Conservation (phyloP, 345 rosid species). For the Pistacia vera region DNA sequence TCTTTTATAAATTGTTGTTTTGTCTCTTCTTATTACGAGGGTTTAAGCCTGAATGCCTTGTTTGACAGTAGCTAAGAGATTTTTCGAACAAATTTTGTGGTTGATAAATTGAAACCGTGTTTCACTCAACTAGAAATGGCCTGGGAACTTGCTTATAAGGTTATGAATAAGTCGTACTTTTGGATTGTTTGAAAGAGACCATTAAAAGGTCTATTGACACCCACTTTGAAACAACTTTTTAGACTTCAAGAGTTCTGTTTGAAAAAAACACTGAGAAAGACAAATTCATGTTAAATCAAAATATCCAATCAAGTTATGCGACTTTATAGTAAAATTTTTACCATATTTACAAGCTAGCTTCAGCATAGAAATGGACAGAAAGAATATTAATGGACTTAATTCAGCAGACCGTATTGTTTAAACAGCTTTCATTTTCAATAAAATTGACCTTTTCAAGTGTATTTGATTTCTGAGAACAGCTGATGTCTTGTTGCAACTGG, state of each 20-base stretch:
- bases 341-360: neutral
- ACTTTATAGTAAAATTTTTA: neutral
- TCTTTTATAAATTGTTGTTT: neutral
- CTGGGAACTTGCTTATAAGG: neutral
- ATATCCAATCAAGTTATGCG: neutral
- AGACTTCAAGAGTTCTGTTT: neutral
- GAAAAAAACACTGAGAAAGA: neutral
- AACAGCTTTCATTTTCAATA: neutral
- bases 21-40: neutral
- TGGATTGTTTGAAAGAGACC: conserved; percentile 12
- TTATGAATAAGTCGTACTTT: conserved; percentile 9
- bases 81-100: neutral
- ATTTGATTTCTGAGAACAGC: conserved; percentile 28
- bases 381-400: neutral
- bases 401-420: neutral
- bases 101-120: conserved; percentile 14
- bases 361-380: neutral
- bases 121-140: conserved; percentile 18
- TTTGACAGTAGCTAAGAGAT: neutral
- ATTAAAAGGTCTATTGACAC: conserved; percentile 1
- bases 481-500: conserved; percentile 59
- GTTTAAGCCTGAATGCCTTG: neutral
- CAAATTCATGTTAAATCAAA: neutral
- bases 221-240: neutral
- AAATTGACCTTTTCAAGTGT: conserved; percentile 9